Conservation (phyloP, 495 filamentous ascomycete genomes). For the Extremus antarcticus region DNA sequence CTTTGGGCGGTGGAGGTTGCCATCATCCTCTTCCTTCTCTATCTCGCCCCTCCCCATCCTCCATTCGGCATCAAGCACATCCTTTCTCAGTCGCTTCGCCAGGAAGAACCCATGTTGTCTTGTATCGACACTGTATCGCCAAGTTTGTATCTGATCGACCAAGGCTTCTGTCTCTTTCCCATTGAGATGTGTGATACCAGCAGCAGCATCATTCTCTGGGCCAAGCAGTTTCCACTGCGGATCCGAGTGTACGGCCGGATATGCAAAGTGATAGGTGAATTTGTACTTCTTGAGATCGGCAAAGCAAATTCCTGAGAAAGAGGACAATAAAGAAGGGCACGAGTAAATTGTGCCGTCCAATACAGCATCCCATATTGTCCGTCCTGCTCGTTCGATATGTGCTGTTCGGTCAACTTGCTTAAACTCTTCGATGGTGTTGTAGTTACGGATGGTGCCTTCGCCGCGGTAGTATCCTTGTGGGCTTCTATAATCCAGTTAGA, state of each 20-base stretch:
- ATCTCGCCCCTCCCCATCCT: slow-evolving; percentile 16
- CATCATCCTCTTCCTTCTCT: slow-evolving; percentile 21
- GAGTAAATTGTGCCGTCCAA: slow-evolving; percentile 91
- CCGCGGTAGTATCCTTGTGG: slow-evolving; percentile 64
- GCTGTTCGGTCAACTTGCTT: slow-evolving; percentile 58
- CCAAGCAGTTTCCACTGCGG: slow-evolving; percentile 54
- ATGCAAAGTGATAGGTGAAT: slow-evolving; percentile 91
- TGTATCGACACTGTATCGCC: slow-evolving; percentile 67
- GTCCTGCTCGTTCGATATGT: slow-evolving; percentile 61
- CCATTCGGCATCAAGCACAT: slow-evolving; percentile 10
- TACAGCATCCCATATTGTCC: slow-evolving; percentile 94
- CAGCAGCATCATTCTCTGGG: slow-evolving; percentile 20
- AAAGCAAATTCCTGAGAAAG: slow-evolving; percentile 82
- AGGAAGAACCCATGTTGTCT: slow-evolving; percentile 91
- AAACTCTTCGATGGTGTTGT: slow-evolving; percentile 94
- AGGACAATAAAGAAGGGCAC: slow-evolving; percentile 77
- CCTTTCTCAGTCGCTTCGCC: slow-evolving; percentile 53
- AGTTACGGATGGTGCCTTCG: slow-evolving; percentile 89
- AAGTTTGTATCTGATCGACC: slow-evolving; percentile 70
- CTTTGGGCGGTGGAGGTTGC: slow-evolving; percentile 24
- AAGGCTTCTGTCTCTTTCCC: slow-evolving; percentile 58
- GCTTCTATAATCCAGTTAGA: slow-evolving; percentile 41
- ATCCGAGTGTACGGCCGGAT: slow-evolving; percentile 82
- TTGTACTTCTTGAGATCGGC: slow-evolving; percentile 93
- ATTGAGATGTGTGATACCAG: slow-evolving; percentile 41